Base-by-base conservation (phyloP, 2,329 filamentous ascomycete species). In the Penicillium freii region DNA sequence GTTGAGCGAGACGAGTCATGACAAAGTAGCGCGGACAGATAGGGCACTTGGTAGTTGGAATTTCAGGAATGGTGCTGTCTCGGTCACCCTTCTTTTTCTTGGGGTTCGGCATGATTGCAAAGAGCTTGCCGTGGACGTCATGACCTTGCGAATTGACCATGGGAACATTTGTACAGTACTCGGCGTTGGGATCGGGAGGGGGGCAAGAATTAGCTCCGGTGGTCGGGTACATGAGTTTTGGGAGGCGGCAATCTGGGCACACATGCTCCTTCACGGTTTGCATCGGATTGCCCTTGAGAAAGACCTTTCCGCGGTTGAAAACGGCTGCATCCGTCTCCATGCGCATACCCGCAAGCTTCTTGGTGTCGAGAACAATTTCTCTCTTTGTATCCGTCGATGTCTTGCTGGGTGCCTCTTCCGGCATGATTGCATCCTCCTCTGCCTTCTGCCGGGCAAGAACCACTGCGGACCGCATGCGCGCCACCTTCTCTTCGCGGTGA, bases 21-120 rank as follows among this genome's bases (percentile, higher is more conserved):
- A 85, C 80, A 63, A 86, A 74, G 68, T 83, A 85, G 31, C 84
- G 79, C 61, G 85, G 85, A 67, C 84, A 87, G 61, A 81, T 82
- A 10, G 83, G 84, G 69, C 84, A 87, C 62, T 78, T 78, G 43
- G 75, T 74, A 3, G 75, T 77, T 21, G 76, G 76, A n/a, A 77
- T 56, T 40, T 66, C 64, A 10, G 65, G 65, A 31, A 66, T 66
- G 9, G 59, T 64, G 39, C 59, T 64, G 56, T 67, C 65, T 25
- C 64, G 63, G 27, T 67, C 63, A 19, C 58, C 62, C 50, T 78
- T 79, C 23, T 73, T 66, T 33, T 73, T 74, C 66, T 76, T 81
- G 1, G 82, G 81, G 55, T 78, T 84, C 10, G 77, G 64, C 56
- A 74, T 79, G 11, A 71, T 45, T 6, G 75, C 73, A 55, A 77